Conservation (phyloP, 2,329 filamentous ascomycete species). For the Thelonectria olida region DNA sequence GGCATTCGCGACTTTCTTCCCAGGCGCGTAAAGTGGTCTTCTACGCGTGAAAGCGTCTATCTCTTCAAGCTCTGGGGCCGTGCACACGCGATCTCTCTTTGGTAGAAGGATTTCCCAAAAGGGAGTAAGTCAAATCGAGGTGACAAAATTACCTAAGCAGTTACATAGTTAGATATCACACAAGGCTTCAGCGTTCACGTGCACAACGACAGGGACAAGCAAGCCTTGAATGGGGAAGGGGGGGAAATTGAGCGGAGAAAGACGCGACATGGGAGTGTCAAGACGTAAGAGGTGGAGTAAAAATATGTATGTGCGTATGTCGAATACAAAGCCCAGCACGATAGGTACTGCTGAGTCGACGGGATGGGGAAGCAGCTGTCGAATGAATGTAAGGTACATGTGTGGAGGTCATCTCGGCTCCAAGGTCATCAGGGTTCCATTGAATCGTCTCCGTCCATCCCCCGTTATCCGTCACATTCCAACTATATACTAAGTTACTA, state of each 20-base stretch:
- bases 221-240: not conserved
- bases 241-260: conserved; percentile 2
- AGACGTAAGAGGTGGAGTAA: conserved; percentile 29
- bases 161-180: no score
- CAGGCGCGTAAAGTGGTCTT: conserved; percentile 54
- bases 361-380: no score
- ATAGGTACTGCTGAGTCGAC: no score
- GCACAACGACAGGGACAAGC: not conserved
- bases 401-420: no score
- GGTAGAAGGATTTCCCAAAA: no score
- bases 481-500: not conserved
- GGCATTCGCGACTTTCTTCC: conserved; percentile 34
- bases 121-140: not conserved
- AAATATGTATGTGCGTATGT: not conserved
- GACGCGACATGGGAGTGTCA: conserved; percentile 5
- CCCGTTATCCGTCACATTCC: not conserved
- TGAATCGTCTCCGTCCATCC: no score
- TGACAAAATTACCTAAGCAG: no score
- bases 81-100: conserved; percentile 37
- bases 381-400: no score
- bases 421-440: no score
- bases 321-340: not conserved
- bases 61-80: conserved; percentile 30
- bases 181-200: no score
- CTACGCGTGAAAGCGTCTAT: conserved; percentile 17